Conservation (phyloP, 345 rosid genomes). For the Gossypium rotundifolium region DNA sequence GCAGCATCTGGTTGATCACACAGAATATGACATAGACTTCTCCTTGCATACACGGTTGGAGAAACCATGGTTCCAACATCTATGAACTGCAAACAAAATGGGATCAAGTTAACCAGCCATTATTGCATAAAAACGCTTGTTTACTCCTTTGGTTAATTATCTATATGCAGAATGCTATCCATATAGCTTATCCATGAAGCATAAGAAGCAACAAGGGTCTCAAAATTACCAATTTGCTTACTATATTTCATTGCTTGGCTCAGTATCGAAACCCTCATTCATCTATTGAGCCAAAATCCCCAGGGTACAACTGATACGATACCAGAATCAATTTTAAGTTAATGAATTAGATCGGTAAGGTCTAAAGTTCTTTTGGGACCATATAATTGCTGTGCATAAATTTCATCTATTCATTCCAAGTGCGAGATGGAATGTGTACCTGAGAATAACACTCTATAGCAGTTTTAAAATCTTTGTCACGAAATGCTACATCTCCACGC, state of each 20-base stretch:
- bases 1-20: constrained; percentile 83
- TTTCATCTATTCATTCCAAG: not conserved
- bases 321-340: not conserved
- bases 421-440: constrained; percentile 29
- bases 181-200: not conserved
- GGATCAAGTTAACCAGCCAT: not conserved
- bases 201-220: not conserved
- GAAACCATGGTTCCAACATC: constrained; percentile 81
- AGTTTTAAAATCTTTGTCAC: constrained; percentile 55
- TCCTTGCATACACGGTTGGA: constrained; percentile 74
- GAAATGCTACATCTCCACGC: constrained; percentile 76
- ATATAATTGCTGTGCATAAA: not conserved
- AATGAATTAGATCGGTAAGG: not conserved
- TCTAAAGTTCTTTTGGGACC: not conserved
- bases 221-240: not conserved
- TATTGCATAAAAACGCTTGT: not conserved
- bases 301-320: not conserved
- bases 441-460: constrained; percentile 80
- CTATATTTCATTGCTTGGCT: not conserved
- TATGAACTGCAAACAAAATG: constrained; percentile 47
- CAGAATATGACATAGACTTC: constrained; percentile 71
- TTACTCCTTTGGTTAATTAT: not conserved
- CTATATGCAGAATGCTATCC: not conserved
- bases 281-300: not conserved
- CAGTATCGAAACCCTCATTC: not conserved